Percentiles rank a stretch among this genome's conserved stretches.
Evolutionary conservation across 1,284 basidiomycete species (phyloP).

Genomic region (Apiotrichum montevideense): DNA sequence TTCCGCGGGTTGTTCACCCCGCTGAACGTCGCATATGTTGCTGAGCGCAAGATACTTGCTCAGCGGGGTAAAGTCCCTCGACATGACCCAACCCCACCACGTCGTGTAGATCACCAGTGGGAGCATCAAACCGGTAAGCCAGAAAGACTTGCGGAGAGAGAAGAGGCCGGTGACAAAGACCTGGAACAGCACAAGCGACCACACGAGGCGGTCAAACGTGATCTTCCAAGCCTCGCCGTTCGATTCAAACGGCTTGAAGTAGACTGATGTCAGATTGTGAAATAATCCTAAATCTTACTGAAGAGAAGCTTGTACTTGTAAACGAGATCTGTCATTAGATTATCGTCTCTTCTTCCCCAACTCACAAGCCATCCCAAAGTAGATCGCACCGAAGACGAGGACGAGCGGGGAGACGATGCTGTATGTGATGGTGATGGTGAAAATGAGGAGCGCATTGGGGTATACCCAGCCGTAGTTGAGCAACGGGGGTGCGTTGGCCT

Average conservation of each 20-base stretch:
- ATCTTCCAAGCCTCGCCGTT: slow-evolving; percentile 68
- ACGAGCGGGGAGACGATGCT: slow-evolving; percentile 93
- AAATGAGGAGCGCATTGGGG: slow-evolving; percentile 90
- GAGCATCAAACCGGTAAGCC: slow-evolving; percentile 59
- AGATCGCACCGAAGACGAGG: slow-evolving; percentile 85
- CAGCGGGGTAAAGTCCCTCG: slow-evolving; percentile 64
- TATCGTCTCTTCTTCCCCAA: neutral
- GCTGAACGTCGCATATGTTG: slow-evolving; percentile 78
- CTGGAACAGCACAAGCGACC: slow-evolving; percentile 77
- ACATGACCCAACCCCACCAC: slow-evolving; percentile 72
- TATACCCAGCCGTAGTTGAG: slow-evolving; percentile 89
- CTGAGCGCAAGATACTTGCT: slow-evolving; percentile 72
- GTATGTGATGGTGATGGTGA: slow-evolving; percentile 89
- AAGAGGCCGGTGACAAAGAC: slow-evolving; percentile 93
- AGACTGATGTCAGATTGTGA: slow-evolving; percentile 35
- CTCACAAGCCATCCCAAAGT: slow-evolving; percentile 78
- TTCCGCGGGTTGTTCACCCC: slow-evolving; percentile 72
- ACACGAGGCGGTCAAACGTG: slow-evolving; percentile 77
- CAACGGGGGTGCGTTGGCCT: slow-evolving; percentile 94
- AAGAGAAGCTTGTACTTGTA: slow-evolving; percentile 98
- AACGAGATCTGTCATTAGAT: slow-evolving; percentile 57
- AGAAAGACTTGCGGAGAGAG: slow-evolving; percentile 67
- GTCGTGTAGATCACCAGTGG: slow-evolving; percentile 72
- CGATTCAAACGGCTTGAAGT: slow-evolving; percentile 48
- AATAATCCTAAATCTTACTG: too few relatives aligned